Base-by-base conservation (phyloP, 1,139 yeast species). In the Candida albicans region DNA sequence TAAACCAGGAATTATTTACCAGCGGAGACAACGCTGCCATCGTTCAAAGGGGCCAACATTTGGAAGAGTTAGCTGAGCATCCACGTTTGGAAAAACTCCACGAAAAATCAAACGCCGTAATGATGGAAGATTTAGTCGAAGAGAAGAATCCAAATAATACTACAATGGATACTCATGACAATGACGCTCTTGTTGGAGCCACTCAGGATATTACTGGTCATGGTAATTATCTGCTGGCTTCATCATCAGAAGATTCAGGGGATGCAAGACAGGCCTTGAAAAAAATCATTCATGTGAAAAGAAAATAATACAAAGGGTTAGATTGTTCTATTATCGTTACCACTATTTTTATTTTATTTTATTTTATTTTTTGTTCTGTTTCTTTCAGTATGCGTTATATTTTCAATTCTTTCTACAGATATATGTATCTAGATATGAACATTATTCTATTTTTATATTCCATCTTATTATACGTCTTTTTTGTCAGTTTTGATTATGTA, bases 211-310 rank as follows among this genome's bases (percentile, higher is more conserved):
- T 35, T 33, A 13, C 39, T 28, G 36, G 36, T 18, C 15, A 33
- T 11, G 14, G 11, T 2, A 32, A 29, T 33, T 18, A 24, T 22
- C 25, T 24, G 34, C 39, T 37, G 32, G 15, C 44, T 3, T 45
- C 50, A 12, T 46, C 49, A 11, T 46, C 45, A 24, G 70, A 63
- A 13, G 75, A 70, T 48, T 61, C 68, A 32, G 70, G 71, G 8
- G 76, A 70, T 56, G 76, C 76, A 30, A 58, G 75, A 42, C 57
- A 64, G 32, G 76, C 75, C 7, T 65, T 70, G 50, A 69, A 69
- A 58, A 69, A 62, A 49, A 65, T 70, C 35, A 70, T 70, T 41
- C 66, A 68, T 44, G 61, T 67, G 14, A 68, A 67, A 54, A 62
- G 64, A 48, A 61, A 53, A 42, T 60, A 49, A n/a, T 3, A n/a